Evolutionary conservation across 2,329 filamentous ascomycete genomes (phyloP).

Genomic region (Rutstroemia sp.): DNA sequence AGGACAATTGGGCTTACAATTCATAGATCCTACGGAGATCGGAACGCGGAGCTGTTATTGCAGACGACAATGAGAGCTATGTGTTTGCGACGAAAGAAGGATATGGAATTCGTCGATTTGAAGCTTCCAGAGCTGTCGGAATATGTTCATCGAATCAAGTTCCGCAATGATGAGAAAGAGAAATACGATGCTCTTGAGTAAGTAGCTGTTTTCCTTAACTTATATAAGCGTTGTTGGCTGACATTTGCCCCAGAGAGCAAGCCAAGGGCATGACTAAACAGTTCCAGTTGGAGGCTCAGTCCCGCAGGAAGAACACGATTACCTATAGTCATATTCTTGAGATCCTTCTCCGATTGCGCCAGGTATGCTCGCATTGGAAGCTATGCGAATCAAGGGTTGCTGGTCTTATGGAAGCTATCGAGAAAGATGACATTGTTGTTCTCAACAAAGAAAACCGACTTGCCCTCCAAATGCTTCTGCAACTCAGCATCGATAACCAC

Average conservation of each 20-base stretch:
- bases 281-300: slow-evolving; percentile 37
- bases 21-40: slow-evolving; percentile 40
- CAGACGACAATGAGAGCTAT: slow-evolving; percentile 74
- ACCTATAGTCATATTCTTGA: slow-evolving; percentile 73
- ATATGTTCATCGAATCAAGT: slow-evolving; percentile 67
- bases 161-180: slow-evolving; percentile 64
- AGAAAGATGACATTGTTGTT: slow-evolving; percentile 56
- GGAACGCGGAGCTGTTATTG: slow-evolving; percentile 54
- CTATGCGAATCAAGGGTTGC: slow-evolving; percentile 69
- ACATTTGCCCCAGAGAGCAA: slow-evolving; percentile 45
- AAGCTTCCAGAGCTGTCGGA: slow-evolving; percentile 71
- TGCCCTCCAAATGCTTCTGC: slow-evolving; percentile 67
- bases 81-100: slow-evolving; percentile 74
- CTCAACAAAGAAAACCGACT: slow-evolving; percentile 65
- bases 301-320: slow-evolving; percentile 32
- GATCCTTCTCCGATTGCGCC: slow-evolving; percentile 72
- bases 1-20: background rate
- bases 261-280: slow-evolving; percentile 63
- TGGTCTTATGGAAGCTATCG: slow-evolving; percentile 62
- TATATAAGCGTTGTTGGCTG: slow-evolving; percentile 12
- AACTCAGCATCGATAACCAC: slow-evolving; percentile 69
- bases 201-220: slow-evolving; percentile 24
- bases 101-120: slow-evolving; percentile 82
- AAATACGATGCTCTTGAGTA: slow-evolving; percentile 70
- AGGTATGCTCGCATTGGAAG: slow-evolving; percentile 85